phyloP scores from a whole-genome alignment of 208 protist species.

The Novymonas esmeraldas region DNA sequence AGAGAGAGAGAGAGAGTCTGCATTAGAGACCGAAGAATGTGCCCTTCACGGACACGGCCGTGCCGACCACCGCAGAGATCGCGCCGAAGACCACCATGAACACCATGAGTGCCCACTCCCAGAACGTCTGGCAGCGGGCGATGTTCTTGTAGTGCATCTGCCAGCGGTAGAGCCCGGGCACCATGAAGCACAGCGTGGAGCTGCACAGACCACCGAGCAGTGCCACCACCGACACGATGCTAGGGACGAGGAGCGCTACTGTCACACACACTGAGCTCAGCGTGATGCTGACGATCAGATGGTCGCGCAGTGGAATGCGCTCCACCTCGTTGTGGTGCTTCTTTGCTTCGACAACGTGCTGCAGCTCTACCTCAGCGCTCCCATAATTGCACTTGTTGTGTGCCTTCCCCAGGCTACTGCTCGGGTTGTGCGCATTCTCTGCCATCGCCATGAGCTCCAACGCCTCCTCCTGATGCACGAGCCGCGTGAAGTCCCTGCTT shows the following conservation, averaged over 20 bases:
- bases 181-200: slow-evolving; percentile 63
- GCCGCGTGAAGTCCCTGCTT: slow-evolving; percentile 40
- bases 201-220: slow-evolving; percentile 69
- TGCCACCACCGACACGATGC: slow-evolving; percentile 61
- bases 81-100: slow-evolving; percentile 55
- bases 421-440: slow-evolving; percentile 1
- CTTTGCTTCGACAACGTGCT: slow-evolving; percentile 33
- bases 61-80: slow-evolving; percentile 44
- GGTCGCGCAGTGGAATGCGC: slow-evolving; percentile 46
- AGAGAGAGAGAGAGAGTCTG: too few relatives aligned
- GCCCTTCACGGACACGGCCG: slow-evolving; percentile 37
- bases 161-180: slow-evolving; percentile 67
- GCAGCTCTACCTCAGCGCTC: slow-evolving; percentile 16
- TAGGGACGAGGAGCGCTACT: slow-evolving; percentile 54
- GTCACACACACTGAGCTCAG: slow-evolving; percentile 54
- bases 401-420: neutral
- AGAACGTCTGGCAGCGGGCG: slow-evolving; percentile 17
- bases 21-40: slow-evolving; percentile 10
- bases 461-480: slow-evolving; percentile 43
- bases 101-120: slow-evolving; percentile 35
- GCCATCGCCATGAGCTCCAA: slow-evolving; percentile 26
- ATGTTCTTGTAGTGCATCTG: slow-evolving; percentile 47
- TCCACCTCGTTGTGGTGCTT: slow-evolving; percentile 48
- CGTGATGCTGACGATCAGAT: slow-evolving; percentile 65
- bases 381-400: slow-evolving; percentile 13